These are phyloP conservation scores for Zygosaccharomyces lentus DNA, from an alignment of 805 yeast genomes.

Conservation along the genomic window DNA sequence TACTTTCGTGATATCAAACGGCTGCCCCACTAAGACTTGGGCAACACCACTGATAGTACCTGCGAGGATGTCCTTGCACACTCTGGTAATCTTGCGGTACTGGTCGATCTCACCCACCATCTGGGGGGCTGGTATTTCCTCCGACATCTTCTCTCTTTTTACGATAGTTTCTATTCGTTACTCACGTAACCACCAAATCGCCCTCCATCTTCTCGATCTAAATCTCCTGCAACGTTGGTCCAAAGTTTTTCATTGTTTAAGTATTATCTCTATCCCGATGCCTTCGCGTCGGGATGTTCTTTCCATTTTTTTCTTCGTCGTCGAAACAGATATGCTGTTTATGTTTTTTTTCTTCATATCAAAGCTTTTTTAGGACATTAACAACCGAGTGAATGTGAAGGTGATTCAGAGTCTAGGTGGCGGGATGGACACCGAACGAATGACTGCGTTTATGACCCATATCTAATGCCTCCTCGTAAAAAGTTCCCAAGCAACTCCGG, in stretches of 20 bases:
- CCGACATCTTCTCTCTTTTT: slow-evolving; percentile 18
- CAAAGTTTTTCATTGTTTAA: slow-evolving; percentile 1
- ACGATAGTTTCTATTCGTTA: neutral
- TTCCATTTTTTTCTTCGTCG: neutral
- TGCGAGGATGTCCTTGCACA: slow-evolving; percentile 74
- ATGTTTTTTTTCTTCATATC: slow-evolving; percentile 1
- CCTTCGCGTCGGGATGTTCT: neutral
- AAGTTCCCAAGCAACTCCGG: neutral
- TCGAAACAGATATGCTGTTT: neutral
- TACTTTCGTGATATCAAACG: slow-evolving; percentile 92
- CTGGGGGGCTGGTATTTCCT: slow-evolving; percentile 19
- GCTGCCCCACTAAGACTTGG: slow-evolving; percentile 93
- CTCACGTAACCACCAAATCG: neutral
- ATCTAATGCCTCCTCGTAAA: neutral
- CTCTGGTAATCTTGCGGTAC: slow-evolving; percentile 26
- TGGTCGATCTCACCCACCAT: slow-evolving; percentile 15
- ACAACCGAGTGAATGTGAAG: neutral
- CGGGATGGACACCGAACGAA: neutral
- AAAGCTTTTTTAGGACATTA: neutral
- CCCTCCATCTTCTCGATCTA: neutral
- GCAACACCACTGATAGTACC: slow-evolving; percentile 96
- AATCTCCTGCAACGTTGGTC: neutral
- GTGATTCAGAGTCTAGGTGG: neutral
- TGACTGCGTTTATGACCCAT: neutral
- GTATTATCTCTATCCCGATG: neutral